A percentile compares a stretch with the other conserved stretches of the same genome.
Conservation (phyloP, 192 early-diverging fungal genomes). For the Backusella sp. region DNA sequence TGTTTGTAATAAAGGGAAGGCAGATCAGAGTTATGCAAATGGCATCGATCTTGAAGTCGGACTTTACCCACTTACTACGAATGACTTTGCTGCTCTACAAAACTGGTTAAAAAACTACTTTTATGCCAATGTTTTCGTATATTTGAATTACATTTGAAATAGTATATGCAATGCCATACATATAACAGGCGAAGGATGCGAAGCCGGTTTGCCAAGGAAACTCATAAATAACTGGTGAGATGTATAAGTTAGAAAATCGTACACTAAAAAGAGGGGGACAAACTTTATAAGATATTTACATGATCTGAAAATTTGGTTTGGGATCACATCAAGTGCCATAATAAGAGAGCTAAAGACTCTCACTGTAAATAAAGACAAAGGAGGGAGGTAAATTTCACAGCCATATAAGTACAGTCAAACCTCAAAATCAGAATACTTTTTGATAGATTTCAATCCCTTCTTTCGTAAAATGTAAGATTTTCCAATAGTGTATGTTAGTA, state of each 20-base stretch:
- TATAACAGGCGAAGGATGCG: conserved; percentile 19
- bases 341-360: conserved; percentile 18
- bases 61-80: conserved; percentile 15
- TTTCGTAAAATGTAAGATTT: too few relatives aligned
- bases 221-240: conserved; percentile 24
- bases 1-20: conserved; percentile 32
- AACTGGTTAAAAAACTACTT: background rate
- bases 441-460: too few relatives aligned
- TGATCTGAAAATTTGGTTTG: conserved; percentile 14
- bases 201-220: conserved; percentile 34
- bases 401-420: background rate
- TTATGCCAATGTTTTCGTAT: background rate
- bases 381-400: background rate
- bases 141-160: conserved; percentile 25
- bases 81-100: conserved; percentile 19
- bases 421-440: too few relatives aligned
- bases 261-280: too few relatives aligned
- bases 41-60: background rate
- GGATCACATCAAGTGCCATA: background rate
- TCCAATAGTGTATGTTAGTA: too few relatives aligned
- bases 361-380: conserved; percentile 12
- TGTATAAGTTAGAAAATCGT: background rate
- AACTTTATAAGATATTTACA: conserved; percentile 9
- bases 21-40: background rate
- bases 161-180: conserved; percentile 27